Conservation (phyloP, 768 basidiomycete species). For the Leccinum uliginosum region DNA sequence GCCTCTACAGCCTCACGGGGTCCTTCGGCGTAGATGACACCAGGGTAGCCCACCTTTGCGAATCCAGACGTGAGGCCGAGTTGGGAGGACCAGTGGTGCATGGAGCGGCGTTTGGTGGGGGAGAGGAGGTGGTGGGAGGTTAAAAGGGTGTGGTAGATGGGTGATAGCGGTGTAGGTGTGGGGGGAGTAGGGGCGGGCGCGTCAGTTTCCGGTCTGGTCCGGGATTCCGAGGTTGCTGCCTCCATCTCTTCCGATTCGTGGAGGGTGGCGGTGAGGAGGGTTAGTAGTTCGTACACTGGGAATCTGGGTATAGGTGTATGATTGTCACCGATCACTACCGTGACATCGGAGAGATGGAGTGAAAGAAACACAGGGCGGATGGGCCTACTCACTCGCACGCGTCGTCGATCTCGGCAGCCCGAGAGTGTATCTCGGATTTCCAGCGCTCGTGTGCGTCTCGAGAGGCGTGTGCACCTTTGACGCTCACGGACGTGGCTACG, state of each 20-base stretch:
- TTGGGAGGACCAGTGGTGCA: slow-evolving; percentile 52
- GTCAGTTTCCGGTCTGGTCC: background rate
- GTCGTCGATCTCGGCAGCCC: slow-evolving; percentile 31
- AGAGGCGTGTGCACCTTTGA: slow-evolving; percentile 45
- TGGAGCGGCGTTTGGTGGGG: slow-evolving; percentile 54
- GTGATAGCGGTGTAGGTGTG: background rate
- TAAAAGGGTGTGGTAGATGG: slow-evolving; percentile 54
- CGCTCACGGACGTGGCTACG: slow-evolving; percentile 24
- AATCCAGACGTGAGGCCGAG: slow-evolving; percentile 54
- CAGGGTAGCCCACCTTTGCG: slow-evolving; percentile 73
- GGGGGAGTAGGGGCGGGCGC: background rate
- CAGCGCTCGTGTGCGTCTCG: slow-evolving; percentile 48
- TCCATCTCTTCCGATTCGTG: slow-evolving; percentile 29
- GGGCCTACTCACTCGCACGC: slow-evolving; percentile 23
- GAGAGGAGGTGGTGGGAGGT: slow-evolving; percentile 73
- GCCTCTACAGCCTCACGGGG: slow-evolving; percentile 48
- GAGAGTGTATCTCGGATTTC: slow-evolving; percentile 39
- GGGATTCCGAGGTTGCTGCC: background rate
- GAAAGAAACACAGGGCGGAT: background rate
- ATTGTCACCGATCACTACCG: background rate
- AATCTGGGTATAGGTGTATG: slow-evolving; percentile 38
- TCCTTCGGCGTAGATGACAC: slow-evolving; percentile 71
- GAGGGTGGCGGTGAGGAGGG: slow-evolving; percentile 54
- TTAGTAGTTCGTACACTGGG: slow-evolving; percentile 57
- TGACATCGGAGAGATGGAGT: background rate